A percentile compares a stretch with the other conserved stretches of the same genome.
phyloP scores from a whole-genome alignment of 202 grass and related monocot species.

The Tripidium arundinaceum region DNA sequence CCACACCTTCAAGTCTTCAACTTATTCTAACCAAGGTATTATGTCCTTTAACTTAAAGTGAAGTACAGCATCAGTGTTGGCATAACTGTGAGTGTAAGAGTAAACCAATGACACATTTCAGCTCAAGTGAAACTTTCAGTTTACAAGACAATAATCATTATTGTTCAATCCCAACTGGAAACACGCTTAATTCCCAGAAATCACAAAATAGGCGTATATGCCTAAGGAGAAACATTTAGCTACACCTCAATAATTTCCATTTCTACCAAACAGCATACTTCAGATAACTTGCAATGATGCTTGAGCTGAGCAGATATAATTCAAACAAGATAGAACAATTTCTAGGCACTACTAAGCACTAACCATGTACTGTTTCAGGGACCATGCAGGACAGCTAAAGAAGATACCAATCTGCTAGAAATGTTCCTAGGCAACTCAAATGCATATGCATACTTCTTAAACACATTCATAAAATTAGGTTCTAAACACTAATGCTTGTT shows the following conservation, averaged over 20 bases:
- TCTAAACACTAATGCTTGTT: neutral
- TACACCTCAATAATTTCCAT: neutral
- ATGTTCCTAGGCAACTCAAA: neutral
- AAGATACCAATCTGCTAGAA: constrained; percentile 6
- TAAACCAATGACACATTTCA: neutral
- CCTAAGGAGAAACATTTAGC: neutral
- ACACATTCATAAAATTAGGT: neutral
- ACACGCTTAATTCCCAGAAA: neutral
- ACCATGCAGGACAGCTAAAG: neutral
- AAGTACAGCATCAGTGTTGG: neutral
- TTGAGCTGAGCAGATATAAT: neutral
- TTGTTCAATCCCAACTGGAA: neutral
- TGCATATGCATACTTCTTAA: neutral
- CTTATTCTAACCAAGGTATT: neutral
- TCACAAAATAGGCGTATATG: neutral
- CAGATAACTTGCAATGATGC: neutral
- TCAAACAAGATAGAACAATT: neutral
- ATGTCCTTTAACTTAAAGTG: constrained; percentile 7
- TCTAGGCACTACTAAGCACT: neutral
- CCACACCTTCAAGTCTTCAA: neutral
- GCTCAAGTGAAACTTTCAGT: neutral
- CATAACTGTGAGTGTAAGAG: neutral
- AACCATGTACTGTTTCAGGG: neutral
- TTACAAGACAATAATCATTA: neutral
- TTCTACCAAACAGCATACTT: constrained; percentile 2